Conservation (phyloP, 257 asterid species). For the Nicotiana otophora region DNA sequence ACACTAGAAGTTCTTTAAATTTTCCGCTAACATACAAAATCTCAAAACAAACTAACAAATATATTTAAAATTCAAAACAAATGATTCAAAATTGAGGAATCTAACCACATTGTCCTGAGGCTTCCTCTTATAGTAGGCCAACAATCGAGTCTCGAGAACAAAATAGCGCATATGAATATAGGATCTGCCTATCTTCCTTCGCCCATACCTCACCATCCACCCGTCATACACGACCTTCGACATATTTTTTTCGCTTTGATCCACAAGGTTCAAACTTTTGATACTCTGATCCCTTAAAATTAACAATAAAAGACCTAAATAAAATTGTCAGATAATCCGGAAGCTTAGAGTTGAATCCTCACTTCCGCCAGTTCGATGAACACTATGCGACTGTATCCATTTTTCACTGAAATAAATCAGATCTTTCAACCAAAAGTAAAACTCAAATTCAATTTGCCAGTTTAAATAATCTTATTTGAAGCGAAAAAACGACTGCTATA, state of each 20-base stretch:
- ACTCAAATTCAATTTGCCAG: no score
- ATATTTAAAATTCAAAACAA: background rate
- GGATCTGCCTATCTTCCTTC: conserved; percentile 84
- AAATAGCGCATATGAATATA: conserved; percentile 87
- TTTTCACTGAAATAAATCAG: background rate
- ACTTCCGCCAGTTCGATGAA: conserved; percentile 1
- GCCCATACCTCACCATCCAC: conserved; percentile 97
- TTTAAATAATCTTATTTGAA: no score
- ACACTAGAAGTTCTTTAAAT: background rate
- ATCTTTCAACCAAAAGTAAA: no score
- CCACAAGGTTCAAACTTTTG: background rate
- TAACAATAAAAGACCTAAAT: background rate
- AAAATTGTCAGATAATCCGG: background rate
- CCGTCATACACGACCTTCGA: conserved; percentile 83
- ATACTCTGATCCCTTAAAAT: background rate
- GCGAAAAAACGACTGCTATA: background rate
- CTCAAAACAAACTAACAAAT: background rate
- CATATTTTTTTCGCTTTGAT: conserved; percentile 25
- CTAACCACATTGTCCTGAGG: conserved; percentile 81
- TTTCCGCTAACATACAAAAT: background rate
- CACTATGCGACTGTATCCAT: conserved; percentile 5
- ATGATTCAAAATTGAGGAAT: background rate
- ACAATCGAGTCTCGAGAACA: conserved; percentile 67
- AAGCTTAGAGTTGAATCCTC: conserved; percentile 6
- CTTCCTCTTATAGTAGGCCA: conserved; percentile 88